Evolutionary conservation across 179 eudicot species (phyloP).

Genomic region (Silene coronaria): DNA sequence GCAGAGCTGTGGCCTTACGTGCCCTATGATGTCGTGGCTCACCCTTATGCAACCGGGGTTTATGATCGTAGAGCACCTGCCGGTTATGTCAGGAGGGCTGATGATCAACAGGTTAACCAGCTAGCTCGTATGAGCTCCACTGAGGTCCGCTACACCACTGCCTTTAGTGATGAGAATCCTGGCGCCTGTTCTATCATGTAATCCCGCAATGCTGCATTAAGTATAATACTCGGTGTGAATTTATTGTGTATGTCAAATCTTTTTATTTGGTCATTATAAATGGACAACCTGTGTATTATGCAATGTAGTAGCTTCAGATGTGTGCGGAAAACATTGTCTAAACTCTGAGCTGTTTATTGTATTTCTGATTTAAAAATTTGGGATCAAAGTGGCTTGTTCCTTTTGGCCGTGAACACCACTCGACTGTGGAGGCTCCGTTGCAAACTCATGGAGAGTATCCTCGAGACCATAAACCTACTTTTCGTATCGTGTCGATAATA

Average conservation of each 20-base stretch:
- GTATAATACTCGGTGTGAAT: not conserved
- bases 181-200: conserved; percentile 57
- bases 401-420: too few species aligned
- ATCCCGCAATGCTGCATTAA: not conserved
- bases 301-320: too few species aligned
- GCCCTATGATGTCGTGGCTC: conserved; percentile 65
- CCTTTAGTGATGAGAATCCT: conserved; percentile 74
- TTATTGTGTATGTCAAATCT: not conserved
- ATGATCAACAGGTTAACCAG: conserved; percentile 28
- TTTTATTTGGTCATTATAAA: too few species aligned
- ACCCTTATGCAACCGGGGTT: conserved; percentile 60
- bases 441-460: too few species aligned
- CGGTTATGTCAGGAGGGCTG: conserved; percentile 48
- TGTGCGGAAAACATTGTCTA: too few species aligned
- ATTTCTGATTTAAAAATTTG: too few species aligned
- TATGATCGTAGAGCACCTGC: conserved; percentile 70
- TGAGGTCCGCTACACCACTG: conserved; percentile 68
- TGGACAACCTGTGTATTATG: too few species aligned
- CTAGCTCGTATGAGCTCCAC: conserved; percentile 66
- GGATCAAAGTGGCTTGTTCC: too few species aligned
- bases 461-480: too few species aligned
- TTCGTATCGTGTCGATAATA: too few species aligned
- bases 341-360: too few species aligned
- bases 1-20: conserved; percentile 70
- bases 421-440: too few species aligned